These are phyloP conservation scores for Trametes cubensis DNA, from an alignment of 768 basidiomycete species.

Conservation along the genomic window DNA sequence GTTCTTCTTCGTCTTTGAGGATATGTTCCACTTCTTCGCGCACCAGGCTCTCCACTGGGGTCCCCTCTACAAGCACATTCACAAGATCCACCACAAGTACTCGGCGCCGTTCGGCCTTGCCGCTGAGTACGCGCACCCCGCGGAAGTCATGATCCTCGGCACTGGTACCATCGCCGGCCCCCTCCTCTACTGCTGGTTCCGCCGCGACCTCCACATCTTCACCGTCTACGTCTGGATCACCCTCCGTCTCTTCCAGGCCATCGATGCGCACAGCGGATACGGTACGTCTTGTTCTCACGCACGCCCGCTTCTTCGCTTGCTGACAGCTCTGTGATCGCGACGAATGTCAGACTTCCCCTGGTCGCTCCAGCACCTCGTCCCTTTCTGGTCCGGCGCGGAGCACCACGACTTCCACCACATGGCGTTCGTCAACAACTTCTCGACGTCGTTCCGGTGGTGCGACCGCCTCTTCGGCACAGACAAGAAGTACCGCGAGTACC, in stretches of 20 bases:
- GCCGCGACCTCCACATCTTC: slow-evolving; percentile 81
- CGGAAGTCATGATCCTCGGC: slow-evolving; percentile 94
- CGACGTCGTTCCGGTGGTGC: slow-evolving; percentile 93
- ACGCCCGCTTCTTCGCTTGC: background rate
- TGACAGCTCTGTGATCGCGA: background rate
- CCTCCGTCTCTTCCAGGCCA: slow-evolving; percentile 92
- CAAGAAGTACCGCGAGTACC: slow-evolving; percentile 83
- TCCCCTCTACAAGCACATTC: slow-evolving; percentile 85
- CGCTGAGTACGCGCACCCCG: slow-evolving; percentile 97
- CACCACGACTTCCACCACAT: slow-evolving; percentile 99
- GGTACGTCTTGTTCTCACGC: slow-evolving; percentile 49
- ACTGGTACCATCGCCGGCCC: slow-evolving; percentile 90
- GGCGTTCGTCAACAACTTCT: slow-evolving; percentile 93
- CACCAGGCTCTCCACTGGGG: slow-evolving; percentile 90
- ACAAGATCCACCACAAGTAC: slow-evolving; percentile 98
- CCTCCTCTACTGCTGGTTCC: slow-evolving; percentile 80
- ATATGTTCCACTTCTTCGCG: slow-evolving; percentile 91
- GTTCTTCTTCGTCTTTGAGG: slow-evolving; percentile 95
- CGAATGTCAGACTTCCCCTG: slow-evolving; percentile 83
- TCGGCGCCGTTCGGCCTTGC: slow-evolving; percentile 96
- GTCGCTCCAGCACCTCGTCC: slow-evolving; percentile 89
- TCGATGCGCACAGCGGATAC: slow-evolving; percentile 97
- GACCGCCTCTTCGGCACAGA: slow-evolving; percentile 92
- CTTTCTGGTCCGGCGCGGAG: slow-evolving; percentile 97
- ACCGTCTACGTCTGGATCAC: slow-evolving; percentile 95